Evolutionary conservation across 805 yeast genomes (phyloP), one percentile per base, ranked within the genome.

Genomic region (Saturnispora galanensis): DNA sequence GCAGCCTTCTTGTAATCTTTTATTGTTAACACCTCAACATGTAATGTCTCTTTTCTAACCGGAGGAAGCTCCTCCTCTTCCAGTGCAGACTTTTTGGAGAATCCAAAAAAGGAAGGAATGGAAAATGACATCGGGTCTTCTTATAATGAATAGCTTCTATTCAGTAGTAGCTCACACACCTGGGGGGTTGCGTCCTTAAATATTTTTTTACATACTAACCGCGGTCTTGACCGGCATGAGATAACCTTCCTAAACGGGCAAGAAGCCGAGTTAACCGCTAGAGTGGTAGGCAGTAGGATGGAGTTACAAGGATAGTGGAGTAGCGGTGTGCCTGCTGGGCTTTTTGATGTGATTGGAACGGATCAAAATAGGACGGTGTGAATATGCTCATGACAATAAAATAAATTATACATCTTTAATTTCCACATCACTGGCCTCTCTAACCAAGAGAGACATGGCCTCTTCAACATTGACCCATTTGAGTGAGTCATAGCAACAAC

Each of bases 1-100:
- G 81, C 80, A 26, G 78, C 78, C 47, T 76, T 67, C 48, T 69
- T 71, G 52, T 74, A 77, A 50, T 76, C 80, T 39, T 62, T 56
- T 13, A 62, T 51, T 4, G 54, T 54, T 12, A 64, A 55, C 7
- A 63, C 63, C 47, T 62, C 66, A n/a, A 61, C 64, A 4, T 35
- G 43, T 2, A 47, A 33, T 31, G 45, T 38, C 26, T 49, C 52
- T 16, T 32, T 38, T 10, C 44, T 47, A 17, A 45, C 49, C 5
- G 45, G 39, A 4, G 47, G 46, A 11, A 44, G 30, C 13, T 34
- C 39, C 9, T 44, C 42, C 16, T 15, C 30, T 4, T 18, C 4
- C 17, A 11, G 12, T 10, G 28, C 12, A 34, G 26, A 13, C 31
- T 33, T 34, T 8, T 15, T 11, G 15, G 30, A 30, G 13, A 15